Base-by-base conservation (phyloP, 139 green algal genomes). In the Astrephomene gubernaculifera region DNA sequence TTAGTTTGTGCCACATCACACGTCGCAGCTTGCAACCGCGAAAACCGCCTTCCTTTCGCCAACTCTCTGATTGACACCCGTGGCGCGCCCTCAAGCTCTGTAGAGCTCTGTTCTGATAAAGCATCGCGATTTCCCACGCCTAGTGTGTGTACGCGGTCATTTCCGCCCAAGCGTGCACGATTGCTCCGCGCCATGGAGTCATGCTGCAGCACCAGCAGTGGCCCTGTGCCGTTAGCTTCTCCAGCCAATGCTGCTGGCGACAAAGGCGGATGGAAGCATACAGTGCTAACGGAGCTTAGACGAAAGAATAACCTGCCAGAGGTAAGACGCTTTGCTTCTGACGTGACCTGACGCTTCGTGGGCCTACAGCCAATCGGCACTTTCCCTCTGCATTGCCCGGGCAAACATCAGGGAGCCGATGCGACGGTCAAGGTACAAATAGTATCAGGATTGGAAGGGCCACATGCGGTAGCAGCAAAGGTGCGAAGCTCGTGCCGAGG, bases 1-100 rank as follows among this genome's bases (percentile, higher is more conserved):
- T n/a, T n/a, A n/a, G n/a, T n/a, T n/a, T n/a, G n/a, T n/a, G n/a
- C n/a, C n/a, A n/a, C n/a, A n/a, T n/a, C n/a, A n/a, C n/a, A n/a
- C n/a, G n/a, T n/a, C n/a, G n/a, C n/a, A n/a, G n/a, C 57, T 65
- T 65, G 57, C 57, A 65, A 65, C 57, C 19, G 57, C 57, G 57
- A 65, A 65, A 65, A 65, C 57, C 57, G 57, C 31, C 57, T n/a
- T n/a, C 14, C 9, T 24, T 6, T 17, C 31, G 57, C 57, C 19
- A n/a, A 17, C 19, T n/a, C n/a, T n/a, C 19, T 78, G 70, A 78
- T 78, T 78, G 70, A 78, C 70, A 44, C 63, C 43, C n/a, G 70
- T 39, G 68, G 53, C 68, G 33, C 24, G 38, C 68, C 68, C 38
- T 75, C 68, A 75, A 75, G 68, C 25, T 21, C 1, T n/a, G n/a